Evolutionary conservation across 306 rosid species (phyloP), one percentile per base, ranked within the genome.

Genomic region (Fagus sylvatica): DNA sequence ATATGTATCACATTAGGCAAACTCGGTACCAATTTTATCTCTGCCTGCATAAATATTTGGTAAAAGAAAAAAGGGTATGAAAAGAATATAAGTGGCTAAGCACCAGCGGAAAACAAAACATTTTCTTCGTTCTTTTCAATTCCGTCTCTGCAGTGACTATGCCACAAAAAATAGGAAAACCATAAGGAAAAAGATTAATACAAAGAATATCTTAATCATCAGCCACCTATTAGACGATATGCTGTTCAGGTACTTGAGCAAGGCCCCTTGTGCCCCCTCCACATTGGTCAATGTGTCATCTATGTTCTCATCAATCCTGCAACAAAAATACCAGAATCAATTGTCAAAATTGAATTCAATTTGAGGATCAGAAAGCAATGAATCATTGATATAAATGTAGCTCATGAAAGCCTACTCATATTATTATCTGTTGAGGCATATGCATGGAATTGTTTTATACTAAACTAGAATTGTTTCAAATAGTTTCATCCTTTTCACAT

Each of bases 121-220:
- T 70, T 77, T 43, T 74, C 77, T 72, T 80, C 81, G 62, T 82
- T 69, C 76, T 79, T 87, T 79, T 79, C 82, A 64, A 75, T 78
- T 80, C 56, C 80, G 71, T 79, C 59, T 76, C 74, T 55, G 62
- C 59, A 72, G 80, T 53, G 82, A 76, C 85, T 89, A 96, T 39
- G 99, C 99, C 91, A 96, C 98, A 89, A 93, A 96, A 85, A 96
- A 96, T 89, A 96, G 88, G 93, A 96, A 96, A 84, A 96, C 88
- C 96, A 85, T 93, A 32, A 96, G 98, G 87, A 93, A 91, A 91
- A 96, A 90, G 76, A 93, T 91, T 64, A 96, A 76, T 79, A 96
- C 94, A 89, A 96, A 96, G 96, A 96, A 96, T 84, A 96, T 96
- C 90, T 96, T 96, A 90, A 96, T 96, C 99, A 93, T 96, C 87